Evolutionary conservation across 345 rosid genomes (phyloP).

Genomic region (Aurinia saxatilis): DNA sequence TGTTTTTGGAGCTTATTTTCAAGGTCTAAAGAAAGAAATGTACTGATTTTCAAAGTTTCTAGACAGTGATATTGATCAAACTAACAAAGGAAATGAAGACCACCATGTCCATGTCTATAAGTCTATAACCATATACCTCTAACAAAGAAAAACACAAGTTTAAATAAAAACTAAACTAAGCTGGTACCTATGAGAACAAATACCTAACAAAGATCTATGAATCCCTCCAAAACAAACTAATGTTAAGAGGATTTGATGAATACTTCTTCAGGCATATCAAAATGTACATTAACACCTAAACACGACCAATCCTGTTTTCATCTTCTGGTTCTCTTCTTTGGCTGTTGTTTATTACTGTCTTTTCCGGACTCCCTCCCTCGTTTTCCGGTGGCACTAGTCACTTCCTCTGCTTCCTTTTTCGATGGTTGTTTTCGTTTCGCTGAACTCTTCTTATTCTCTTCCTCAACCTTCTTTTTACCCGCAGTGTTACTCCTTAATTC

Average conservation of each 20-base stretch:
- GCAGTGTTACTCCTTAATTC: slow-evolving; percentile 28
- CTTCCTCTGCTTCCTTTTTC: slow-evolving; percentile 31
- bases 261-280: slow-evolving; percentile 7
- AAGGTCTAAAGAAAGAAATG: no score
- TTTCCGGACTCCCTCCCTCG: slow-evolving; percentile 38
- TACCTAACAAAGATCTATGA: slow-evolving; percentile 1
- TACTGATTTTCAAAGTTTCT: neutral
- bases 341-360: slow-evolving; percentile 30
- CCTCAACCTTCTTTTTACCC: slow-evolving; percentile 30
- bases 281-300: slow-evolving; percentile 21
- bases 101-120: neutral
- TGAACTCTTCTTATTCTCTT: slow-evolving; percentile 28
- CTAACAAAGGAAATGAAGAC: neutral
- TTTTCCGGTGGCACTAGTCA: slow-evolving; percentile 28
- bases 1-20: no score
- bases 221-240: slow-evolving; percentile 2
- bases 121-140: no score
- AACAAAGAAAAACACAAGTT: no score
- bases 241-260: slow-evolving; percentile 1
- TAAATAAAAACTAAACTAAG: neutral
- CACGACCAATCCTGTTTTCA: neutral
- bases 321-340: slow-evolving; percentile 35
- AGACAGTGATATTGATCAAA: neutral
- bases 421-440: slow-evolving; percentile 36
- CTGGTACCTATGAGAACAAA: neutral